Base-by-base conservation (phyloP, 192 early-diverging fungal genomes). In the Entophlyctis helioformis region DNA sequence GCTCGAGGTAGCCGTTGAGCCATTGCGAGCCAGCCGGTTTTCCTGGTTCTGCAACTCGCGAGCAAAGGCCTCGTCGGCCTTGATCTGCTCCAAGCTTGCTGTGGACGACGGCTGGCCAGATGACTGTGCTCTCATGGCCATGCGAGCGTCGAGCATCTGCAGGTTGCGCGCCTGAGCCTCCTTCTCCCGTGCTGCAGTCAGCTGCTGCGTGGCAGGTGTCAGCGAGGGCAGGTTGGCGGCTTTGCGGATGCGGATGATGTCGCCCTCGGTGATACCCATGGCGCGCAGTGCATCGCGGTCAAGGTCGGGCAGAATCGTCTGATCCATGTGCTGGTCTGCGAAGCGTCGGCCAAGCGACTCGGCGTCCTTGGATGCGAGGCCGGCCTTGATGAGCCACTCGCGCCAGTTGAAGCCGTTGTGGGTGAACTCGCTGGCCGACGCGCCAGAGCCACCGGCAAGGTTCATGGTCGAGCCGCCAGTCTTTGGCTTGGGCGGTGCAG, bases 401-500 rank as follows among this genome's bases (percentile, higher is more conserved):
- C 82, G 83, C 95, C 95, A 98, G 47, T 98, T 85, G 59, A 87
- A 96, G 28, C 83, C 84, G 34, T 81, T 69, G 55, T 84, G 77
- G 47, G 42, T 63, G 31, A 54, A 62, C 32, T 23, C n/a, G 35
- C 41, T 27, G 42, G 39, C n/a, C 19, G 49, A 10, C n/a, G n/a
- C n/a, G n/a, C n/a, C n/a, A n/a, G n/a, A n/a, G n/a, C n/a, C n/a
- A n/a, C n/a, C n/a, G n/a, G n/a, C n/a, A n/a, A n/a, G n/a, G n/a
- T n/a, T n/a, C n/a, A n/a, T n/a, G n/a, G n/a, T n/a, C n/a, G n/a
- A n/a, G n/a, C n/a, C n/a, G n/a, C n/a, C n/a, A n/a, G n/a, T n/a
- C n/a, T n/a, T n/a, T n/a, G n/a, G n/a, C n/a, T n/a, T n/a, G 42
- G 50, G 23, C 13, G 56, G 46, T n/a, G 34, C 43, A 37, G 34